Conservation (phyloP, 805 yeast genomes). For the Metschnikowia anglica region DNA sequence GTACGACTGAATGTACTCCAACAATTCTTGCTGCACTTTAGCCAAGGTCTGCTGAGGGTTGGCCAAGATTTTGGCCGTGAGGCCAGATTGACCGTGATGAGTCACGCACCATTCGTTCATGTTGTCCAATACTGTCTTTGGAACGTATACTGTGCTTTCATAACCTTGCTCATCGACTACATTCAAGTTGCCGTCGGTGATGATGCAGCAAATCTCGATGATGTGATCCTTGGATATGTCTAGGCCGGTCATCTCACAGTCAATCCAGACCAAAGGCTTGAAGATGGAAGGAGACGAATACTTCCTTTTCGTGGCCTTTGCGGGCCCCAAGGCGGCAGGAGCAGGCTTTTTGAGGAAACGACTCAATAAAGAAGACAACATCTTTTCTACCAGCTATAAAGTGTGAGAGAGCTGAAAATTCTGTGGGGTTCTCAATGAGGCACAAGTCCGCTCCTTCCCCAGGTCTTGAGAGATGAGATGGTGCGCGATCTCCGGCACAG, state of each 20-base stretch:
- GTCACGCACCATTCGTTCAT: conserved; percentile 90
- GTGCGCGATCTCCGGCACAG: conserved; percentile 8
- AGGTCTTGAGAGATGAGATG: not conserved
- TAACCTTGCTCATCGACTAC: conserved; percentile 69
- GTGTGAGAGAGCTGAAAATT: not conserved
- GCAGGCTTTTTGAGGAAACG: conserved; percentile 13
- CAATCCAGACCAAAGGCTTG: conserved; percentile 81
- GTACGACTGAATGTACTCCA: conserved; percentile 56
- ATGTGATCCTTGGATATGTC: conserved; percentile 77
- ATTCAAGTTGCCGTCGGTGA: conserved; percentile 81
- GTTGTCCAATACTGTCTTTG: conserved; percentile 54
- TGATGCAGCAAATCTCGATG: conserved; percentile 86
- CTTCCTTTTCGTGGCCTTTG: conserved; percentile 12
- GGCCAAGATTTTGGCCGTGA: conserved; percentile 65
- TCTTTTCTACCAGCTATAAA: not conserved
- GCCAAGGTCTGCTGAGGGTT: conserved; percentile 51
- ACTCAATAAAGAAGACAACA: conserved; percentile 16
- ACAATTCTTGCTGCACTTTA: conserved; percentile 65
- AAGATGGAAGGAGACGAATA: conserved; percentile 13
- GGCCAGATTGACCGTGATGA: conserved; percentile 77
- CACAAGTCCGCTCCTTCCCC: not conserved
- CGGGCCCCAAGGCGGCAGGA: conserved; percentile 14
- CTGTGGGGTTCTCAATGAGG: not conserved
- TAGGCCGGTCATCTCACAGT: conserved; percentile 98
- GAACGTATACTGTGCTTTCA: conserved; percentile 77